Base-by-base conservation (phyloP, 1,284 basidiomycete genomes). In the Melampsora larici-populina region DNA sequence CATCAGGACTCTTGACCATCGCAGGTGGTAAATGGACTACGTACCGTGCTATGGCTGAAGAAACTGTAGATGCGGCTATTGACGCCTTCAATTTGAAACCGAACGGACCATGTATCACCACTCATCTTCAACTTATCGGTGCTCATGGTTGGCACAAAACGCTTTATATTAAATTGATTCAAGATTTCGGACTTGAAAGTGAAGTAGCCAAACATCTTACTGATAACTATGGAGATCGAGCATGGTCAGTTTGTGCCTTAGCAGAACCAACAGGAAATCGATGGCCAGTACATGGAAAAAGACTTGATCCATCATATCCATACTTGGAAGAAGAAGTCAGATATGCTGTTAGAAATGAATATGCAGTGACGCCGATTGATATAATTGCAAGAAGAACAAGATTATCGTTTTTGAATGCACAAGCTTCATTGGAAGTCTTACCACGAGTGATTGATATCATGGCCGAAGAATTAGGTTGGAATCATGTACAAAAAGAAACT, bases 21-120 rank as follows among this genome's bases (percentile, higher is more conserved):
- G 94, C 94, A 8, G 96, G 96, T 65, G 96, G 96, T 6, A 99
- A 98, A 85, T 99, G 96, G 96, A 99, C 96, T 72, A 98, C 96
- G 40, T 99, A 98, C 84, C 43, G 93, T 73, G 91, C 91, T 70
- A 98, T 98, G 96, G 94, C 96, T 43, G 89, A 95, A 86, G 94
- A 99, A 86, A 93, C 94, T 0, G 91, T 98, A 66, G 92, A 98
- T 85, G 87, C 88, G 78, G 96, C 95, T 13, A 87, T 98, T 80
- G 88, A 92, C 83, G 88, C 88, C 75, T 97, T 92, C 85, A 86
- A 85, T 43, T 85, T 95, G 70, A 85, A 89, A 82, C 89, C 88
- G 2, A 75, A 81, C 79, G 82, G 82, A 26, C 81, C 79, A 13
- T 96, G 93, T 82, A 88, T 92, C 69, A 97, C 96, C 40, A 90